Percentiles rank a stretch among this genome's conserved stretches.
Evolutionary conservation across 2,329 filamentous ascomycete genomes (phyloP).

Genomic region (Aspergillus hiratsukae): DNA sequence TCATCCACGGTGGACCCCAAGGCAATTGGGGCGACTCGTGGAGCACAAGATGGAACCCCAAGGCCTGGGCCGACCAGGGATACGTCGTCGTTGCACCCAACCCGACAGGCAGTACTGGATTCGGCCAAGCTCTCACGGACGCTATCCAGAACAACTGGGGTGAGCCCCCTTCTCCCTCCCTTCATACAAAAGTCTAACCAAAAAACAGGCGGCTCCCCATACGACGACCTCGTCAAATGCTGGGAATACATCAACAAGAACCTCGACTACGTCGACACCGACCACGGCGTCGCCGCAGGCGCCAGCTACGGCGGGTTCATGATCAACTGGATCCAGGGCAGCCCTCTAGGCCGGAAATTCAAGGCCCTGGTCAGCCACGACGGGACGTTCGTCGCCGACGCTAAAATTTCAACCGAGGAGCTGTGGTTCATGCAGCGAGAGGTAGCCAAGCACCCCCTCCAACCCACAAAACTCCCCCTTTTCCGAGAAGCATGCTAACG

Average conservation of each 20-base stretch:
- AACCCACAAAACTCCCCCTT: no score
- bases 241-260: conserved; percentile 63
- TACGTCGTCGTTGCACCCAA: conserved; percentile 80
- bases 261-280: conserved; percentile 35
- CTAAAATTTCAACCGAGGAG: conserved; percentile 49
- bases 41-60: conserved; percentile 82
- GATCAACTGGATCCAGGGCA: conserved; percentile 82
- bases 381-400: conserved; percentile 66
- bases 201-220: conserved; percentile 50
- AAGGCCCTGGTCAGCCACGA: conserved; percentile 86
- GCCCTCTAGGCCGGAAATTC: conserved; percentile 75
- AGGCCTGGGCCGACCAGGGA: conserved; percentile 80
- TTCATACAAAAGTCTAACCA: not conserved
- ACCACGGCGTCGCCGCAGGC: conserved; percentile 37
- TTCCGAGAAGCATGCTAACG: no score
- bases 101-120: conserved; percentile 77
- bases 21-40: conserved; percentile 70
- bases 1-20: conserved; percentile 82
- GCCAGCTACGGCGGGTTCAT: conserved; percentile 45
- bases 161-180: conserved; percentile 2
- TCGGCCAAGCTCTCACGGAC: conserved; percentile 72
- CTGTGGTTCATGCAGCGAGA: conserved; percentile 50
- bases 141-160: conserved; percentile 80
- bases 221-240: conserved; percentile 72
- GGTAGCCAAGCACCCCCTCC: no score